Evolutionary conservation across 2,329 filamentous ascomycete species (phyloP).

Genomic region (Colletotrichum coccodes): DNA sequence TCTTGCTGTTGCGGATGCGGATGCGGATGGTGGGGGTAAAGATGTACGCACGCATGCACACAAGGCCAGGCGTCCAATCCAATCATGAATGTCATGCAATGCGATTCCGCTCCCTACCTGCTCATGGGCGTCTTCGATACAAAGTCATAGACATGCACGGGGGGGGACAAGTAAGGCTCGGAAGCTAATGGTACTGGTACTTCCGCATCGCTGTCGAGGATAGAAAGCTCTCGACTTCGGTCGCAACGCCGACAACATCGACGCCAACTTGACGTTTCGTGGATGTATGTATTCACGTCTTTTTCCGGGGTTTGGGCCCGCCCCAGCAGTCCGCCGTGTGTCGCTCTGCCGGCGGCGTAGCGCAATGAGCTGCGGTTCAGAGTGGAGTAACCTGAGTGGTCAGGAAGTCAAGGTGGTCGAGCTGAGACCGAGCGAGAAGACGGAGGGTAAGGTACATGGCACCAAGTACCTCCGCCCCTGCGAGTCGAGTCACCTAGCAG

Average conservation of each 20-base stretch:
- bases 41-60: neutral
- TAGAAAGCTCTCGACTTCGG: too few relatives aligned
- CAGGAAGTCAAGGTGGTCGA: neutral
- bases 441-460: neutral
- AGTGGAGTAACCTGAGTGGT: neutral
- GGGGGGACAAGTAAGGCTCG: too few relatives aligned
- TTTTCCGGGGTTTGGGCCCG: conserved; percentile 6
- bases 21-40: neutral
- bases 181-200: too few relatives aligned
- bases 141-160: too few relatives aligned
- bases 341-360: conserved; percentile 27
- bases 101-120: neutral
- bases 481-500: too few relatives aligned
- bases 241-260: neutral
- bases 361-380: neutral
- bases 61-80: neutral
- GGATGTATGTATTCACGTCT: neutral
- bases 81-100: neutral
- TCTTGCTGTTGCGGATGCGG: neutral
- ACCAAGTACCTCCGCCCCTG: too few relatives aligned
- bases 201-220: too few relatives aligned
- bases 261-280: neutral
- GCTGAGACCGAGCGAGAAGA: neutral
- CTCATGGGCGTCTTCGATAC: neutral
- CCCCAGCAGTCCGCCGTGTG: conserved; percentile 14